These are phyloP conservation scores for Angomonas deanei DNA, from an alignment of 208 protist species.

Conservation along the genomic window DNA sequence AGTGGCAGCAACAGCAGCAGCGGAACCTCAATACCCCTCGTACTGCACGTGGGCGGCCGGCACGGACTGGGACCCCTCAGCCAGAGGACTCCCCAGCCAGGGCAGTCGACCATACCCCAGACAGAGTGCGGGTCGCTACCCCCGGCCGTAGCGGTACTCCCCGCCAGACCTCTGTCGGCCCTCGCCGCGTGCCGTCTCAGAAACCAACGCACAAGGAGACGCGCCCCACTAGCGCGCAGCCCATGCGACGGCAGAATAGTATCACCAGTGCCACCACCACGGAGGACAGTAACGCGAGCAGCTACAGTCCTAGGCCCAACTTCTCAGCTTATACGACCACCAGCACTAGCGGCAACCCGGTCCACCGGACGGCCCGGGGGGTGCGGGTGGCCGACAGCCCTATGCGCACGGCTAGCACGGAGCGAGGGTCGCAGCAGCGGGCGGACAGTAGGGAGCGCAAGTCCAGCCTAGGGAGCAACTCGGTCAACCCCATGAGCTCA, in stretches of 20 bases:
- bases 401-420: background rate
- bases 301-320: background rate
- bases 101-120: background rate
- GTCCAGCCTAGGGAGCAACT: background rate
- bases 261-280: background rate
- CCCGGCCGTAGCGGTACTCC: background rate
- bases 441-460: background rate
- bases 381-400: background rate
- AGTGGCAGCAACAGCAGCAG: conserved; percentile 39
- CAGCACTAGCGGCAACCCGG: background rate
- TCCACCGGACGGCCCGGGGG: background rate
- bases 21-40: background rate
- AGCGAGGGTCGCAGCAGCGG: background rate
- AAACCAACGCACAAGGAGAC: background rate
- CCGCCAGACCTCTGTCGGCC: background rate
- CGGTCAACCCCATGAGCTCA: background rate
- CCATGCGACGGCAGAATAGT: background rate
- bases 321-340: background rate
- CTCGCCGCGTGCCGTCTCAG: background rate
- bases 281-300: background rate
- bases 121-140: background rate
- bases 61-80: background rate
- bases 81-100: background rate
- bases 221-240: background rate
- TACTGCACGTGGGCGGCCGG: background rate